Percentiles rank a stretch among this genome's conserved stretches.
phyloP scores from a whole-genome alignment of 306 rosid species.

The Cucurbita ficifolia region DNA sequence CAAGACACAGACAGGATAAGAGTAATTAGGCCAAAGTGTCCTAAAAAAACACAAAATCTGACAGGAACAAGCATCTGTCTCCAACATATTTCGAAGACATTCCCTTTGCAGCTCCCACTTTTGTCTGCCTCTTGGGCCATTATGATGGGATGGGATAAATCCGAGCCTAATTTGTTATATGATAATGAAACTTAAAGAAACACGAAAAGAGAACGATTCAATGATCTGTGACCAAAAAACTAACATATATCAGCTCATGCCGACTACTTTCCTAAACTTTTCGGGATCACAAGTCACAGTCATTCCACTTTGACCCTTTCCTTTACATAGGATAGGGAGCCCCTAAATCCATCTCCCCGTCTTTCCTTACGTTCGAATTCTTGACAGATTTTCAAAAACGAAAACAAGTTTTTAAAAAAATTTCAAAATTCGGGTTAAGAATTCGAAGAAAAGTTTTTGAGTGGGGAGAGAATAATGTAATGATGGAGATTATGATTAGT shows the following conservation, averaged over 20 bases:
- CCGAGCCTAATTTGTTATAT: background rate
- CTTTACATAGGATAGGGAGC: background rate
- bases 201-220: background rate
- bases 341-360: background rate
- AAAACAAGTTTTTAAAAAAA: too few species aligned
- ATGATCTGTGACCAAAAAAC: background rate
- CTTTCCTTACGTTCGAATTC: background rate
- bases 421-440: too few species aligned
- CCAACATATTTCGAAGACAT: background rate
- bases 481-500: background rate
- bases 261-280: background rate
- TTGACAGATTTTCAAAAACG: too few species aligned
- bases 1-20: too few species aligned
- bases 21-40: background rate
- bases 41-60: background rate
- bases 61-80: background rate
- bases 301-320: background rate
- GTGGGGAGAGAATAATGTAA: background rate
- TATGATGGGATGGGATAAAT: background rate
- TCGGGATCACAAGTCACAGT: background rate
- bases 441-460: too few species aligned
- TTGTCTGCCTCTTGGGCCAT: background rate
- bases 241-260: background rate
- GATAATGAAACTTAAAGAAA: background rate
- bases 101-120: background rate